Base-by-base conservation (phyloP, 1,284 basidiomycete genomes). In the Tilletia indica region DNA sequence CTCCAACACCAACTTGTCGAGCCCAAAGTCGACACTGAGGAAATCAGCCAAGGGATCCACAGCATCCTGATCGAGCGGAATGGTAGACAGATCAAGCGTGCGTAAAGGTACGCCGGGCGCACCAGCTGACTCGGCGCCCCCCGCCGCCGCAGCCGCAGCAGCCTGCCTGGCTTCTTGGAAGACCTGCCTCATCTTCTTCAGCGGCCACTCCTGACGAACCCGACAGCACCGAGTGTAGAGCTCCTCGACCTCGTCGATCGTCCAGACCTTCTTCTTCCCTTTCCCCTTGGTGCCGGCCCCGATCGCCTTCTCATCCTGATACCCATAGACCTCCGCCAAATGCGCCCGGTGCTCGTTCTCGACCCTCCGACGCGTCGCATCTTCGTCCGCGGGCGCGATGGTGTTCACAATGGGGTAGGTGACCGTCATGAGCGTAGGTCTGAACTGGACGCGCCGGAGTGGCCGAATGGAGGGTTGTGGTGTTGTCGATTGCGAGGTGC, bases 191-290 rank as follows among this genome's bases (percentile, higher is more conserved):
- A 82, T 80, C 73, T 78, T 80, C 47, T 80, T 80, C 34, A 82
- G 73, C 6, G 82, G 81, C 69, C 72, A 74, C 70, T 84, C 82
- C 70, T 84, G 82, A 39, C 82, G 78, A 3, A 77, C 78, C n/a
- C 79, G 74, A 61, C 82, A 84, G 69, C 82, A 83, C 45, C 80
- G 76, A n/a, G 79, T 72, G 54, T 84, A 84, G 51, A 84, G 74
- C 11, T 73, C 71, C 64, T 83, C 78, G 39, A 84, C 76, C 74
- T 84, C 80, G 4, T 74, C 69, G 1, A 68, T 21, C 16, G 25
- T 66, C 63, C 64, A 70, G 4, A 42, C 38, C 61, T 64, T 64
- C 51, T 70, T 70, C 63, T 48, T 66, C 11, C 34, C 49, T 31
- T 67, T 56, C 25, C 54, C 42, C 25, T 68, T 51, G 45, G 21